phyloP scores from a whole-genome alignment of 352 stramenopile species.

The Thalassiosira ordinaria region DNA sequence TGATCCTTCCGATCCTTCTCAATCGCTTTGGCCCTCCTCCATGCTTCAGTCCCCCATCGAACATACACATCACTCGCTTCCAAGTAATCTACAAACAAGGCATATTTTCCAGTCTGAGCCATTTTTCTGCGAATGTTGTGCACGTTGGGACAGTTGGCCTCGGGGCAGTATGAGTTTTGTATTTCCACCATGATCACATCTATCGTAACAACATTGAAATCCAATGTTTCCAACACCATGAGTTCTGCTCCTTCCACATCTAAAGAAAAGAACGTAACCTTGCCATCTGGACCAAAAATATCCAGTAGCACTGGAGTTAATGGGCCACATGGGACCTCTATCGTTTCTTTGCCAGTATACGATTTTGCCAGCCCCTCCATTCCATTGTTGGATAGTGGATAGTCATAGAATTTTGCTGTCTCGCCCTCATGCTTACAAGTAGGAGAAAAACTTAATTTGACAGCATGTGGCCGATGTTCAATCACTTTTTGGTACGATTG shows the following conservation, averaged over 20 bases:
- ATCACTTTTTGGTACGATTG: slow-evolving; percentile 45
- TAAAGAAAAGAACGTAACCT: slow-evolving; percentile 67
- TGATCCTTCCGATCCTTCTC: not conserved
- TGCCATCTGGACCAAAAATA: slow-evolving; percentile 53
- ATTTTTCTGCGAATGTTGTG: slow-evolving; percentile 27
- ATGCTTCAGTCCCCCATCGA: slow-evolving; percentile 22
- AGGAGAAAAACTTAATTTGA: slow-evolving; percentile 61
- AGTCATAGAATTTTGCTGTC: slow-evolving; percentile 49
- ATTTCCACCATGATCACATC: slow-evolving; percentile 73
- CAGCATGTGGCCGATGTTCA: slow-evolving; percentile 52
- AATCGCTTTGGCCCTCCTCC: slow-evolving; percentile 16
- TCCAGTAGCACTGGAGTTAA: slow-evolving; percentile 50
- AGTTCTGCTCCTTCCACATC: slow-evolving; percentile 78
- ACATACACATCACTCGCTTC: slow-evolving; percentile 49
- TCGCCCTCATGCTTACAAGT: slow-evolving; percentile 45
- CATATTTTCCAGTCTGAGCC: slow-evolving; percentile 40
- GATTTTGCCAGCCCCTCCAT: slow-evolving; percentile 38
- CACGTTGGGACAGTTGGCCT: slow-evolving; percentile 13
- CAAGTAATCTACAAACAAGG: slow-evolving; percentile 39
- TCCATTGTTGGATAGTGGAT: slow-evolving; percentile 56
- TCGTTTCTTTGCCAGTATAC: slow-evolving; percentile 43
- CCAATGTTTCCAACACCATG: slow-evolving; percentile 60
- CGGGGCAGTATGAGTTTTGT: slow-evolving; percentile 47
- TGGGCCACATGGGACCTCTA: slow-evolving; percentile 62
- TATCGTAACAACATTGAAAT: slow-evolving; percentile 61